Evolutionary conservation across 176 grass and related monocot genomes (phyloP).

Genomic region (Juncus effusus): DNA sequence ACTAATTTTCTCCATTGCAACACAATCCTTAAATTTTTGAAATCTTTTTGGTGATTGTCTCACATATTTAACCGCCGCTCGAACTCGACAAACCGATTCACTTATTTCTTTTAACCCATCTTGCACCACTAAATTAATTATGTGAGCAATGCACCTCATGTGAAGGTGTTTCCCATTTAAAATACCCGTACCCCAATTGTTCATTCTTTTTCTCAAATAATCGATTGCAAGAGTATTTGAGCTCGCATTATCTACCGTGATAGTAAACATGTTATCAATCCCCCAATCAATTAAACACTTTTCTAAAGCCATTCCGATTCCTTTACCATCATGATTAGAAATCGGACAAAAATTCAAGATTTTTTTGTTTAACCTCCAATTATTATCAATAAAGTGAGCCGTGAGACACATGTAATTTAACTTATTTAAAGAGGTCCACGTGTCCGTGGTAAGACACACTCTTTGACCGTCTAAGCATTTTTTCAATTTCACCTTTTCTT

Average conservation of each 20-base stretch:
- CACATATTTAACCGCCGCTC: background rate
- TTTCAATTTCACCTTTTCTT: background rate
- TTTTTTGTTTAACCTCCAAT: too few species aligned
- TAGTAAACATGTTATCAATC: background rate
- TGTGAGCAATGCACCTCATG: too few species aligned
- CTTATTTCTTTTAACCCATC: background rate
- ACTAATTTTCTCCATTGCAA: background rate
- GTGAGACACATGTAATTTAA: constrained; percentile 15
- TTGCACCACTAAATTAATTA: constrained; percentile 21
- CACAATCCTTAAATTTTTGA: too few species aligned
- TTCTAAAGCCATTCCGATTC: background rate
- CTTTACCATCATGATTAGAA: constrained; percentile 25
- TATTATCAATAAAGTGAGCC: constrained; percentile 16
- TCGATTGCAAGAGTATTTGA: too few species aligned
- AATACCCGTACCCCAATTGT: too few species aligned
- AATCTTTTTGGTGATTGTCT: background rate
- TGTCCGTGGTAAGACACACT: constrained; percentile 1
- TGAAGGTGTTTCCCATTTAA: too few species aligned
- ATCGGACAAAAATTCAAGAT: background rate
- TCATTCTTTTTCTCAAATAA: too few species aligned
- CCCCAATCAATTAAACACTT: background rate
- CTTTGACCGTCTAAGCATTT: background rate
- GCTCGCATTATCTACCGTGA: background rate
- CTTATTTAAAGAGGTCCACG: background rate
- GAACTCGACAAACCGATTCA: background rate